Percentiles rank a stretch among this genome's conserved stretches.
Evolutionary conservation across 768 basidiomycete genomes (phyloP).

Genomic region (Hortiboletus campestris): DNA sequence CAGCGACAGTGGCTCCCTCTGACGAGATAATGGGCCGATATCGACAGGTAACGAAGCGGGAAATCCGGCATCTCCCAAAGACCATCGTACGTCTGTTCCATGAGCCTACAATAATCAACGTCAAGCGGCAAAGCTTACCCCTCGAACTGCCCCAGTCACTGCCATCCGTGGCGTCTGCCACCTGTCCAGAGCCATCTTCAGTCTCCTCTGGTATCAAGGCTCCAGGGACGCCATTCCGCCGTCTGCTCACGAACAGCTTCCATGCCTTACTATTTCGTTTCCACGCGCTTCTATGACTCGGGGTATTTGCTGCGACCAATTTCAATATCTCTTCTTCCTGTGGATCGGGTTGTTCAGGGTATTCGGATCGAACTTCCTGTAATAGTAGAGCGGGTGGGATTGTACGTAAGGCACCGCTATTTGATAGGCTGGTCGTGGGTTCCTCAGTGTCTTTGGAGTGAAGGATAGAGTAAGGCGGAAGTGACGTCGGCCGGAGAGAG

Average conservation of each 20-base stretch:
- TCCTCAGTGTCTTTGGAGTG: constrained; percentile 28
- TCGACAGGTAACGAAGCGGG: constrained; percentile 63
- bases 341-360: constrained; percentile 32
- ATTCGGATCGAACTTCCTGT: constrained; percentile 14
- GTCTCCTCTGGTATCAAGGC: constrained; percentile 36
- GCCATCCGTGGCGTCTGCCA: constrained; percentile 16
- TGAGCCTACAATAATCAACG: constrained; percentile 6
- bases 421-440: neutral
- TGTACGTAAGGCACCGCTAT: neutral
- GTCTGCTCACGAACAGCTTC: constrained; percentile 51
- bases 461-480: constrained; percentile 64
- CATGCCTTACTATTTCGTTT: constrained; percentile 61
- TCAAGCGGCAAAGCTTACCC: constrained; percentile 20
- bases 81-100: constrained; percentile 24
- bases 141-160: constrained; percentile 26
- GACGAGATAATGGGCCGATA: constrained; percentile 42
- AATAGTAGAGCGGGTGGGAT: neutral
- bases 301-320: constrained; percentile 65
- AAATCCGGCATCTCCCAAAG: constrained; percentile 34
- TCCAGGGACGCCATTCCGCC: constrained; percentile 28
- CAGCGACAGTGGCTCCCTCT: constrained; percentile 43
- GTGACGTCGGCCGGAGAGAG: constrained; percentile 60
- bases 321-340: constrained; percentile 55
- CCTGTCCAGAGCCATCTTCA: constrained; percentile 28
- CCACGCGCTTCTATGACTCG: constrained; percentile 74